Evolutionary conservation across 108 stramenopile genomes (phyloP).

Genomic region (Stephanodiscus minutulus): DNA sequence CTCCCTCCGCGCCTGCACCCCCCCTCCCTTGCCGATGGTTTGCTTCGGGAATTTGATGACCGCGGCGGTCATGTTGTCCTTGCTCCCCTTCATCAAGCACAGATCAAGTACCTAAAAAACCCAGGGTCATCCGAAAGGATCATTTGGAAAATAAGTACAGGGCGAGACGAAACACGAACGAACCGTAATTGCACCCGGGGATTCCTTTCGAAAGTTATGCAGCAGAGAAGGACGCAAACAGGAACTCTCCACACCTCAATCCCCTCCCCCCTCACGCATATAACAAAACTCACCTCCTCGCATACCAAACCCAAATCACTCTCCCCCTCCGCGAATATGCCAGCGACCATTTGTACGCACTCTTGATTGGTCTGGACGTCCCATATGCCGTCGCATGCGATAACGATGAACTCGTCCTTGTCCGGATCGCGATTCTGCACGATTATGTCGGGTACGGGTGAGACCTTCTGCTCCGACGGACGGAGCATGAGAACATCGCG

Average conservation of each 20-base stretch:
- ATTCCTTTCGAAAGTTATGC: no score
- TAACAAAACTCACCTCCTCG: conserved; percentile 87
- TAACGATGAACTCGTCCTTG: conserved; percentile 81
- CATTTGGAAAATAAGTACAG: neutral
- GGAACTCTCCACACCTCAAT: no score
- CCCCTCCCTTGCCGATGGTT: conserved; percentile 62
- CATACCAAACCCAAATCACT: conserved; percentile 70
- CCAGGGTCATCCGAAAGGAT: neutral
- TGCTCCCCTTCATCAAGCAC: conserved; percentile 76
- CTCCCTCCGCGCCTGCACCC: conserved; percentile 62
- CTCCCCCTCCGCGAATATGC: conserved; percentile 80
- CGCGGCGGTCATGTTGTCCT: conserved; percentile 86
- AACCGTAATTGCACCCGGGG: no score
- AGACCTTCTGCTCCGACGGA: conserved; percentile 84
- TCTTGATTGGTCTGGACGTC: conserved; percentile 88
- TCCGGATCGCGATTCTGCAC: conserved; percentile 55
- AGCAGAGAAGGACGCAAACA: no score
- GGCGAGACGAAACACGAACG: neutral
- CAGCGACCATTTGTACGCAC: conserved; percentile 76
- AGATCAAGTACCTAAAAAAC: conserved; percentile 60
- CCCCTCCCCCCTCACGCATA: neutral
- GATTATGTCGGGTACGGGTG: conserved; percentile 78
- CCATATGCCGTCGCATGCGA: conserved; percentile 97
- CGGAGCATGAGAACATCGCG: conserved; percentile 22
- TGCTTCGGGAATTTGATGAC: conserved; percentile 73